Evolutionary conservation across 441 rosid species (phyloP).

Genomic region (Sinapis alba): DNA sequence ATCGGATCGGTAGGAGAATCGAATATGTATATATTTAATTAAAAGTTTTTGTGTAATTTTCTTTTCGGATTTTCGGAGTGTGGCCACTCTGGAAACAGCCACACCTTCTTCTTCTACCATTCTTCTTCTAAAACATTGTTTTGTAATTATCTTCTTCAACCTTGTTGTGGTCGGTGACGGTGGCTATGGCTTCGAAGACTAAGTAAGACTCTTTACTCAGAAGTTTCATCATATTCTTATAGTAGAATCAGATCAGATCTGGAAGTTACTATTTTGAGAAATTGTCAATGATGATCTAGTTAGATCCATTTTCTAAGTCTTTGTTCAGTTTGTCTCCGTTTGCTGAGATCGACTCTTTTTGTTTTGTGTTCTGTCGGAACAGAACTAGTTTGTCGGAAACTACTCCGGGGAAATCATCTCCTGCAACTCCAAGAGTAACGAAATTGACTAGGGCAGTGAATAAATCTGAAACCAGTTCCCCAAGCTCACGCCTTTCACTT

Average conservation of each 20-base stretch:
- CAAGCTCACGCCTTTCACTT: not conserved
- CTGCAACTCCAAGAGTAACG: not conserved
- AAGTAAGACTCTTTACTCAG: not conserved
- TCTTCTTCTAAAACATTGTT: not conserved
- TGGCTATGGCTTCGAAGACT: not conserved
- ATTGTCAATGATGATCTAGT: not conserved
- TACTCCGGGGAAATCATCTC: not conserved
- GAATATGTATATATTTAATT: not conserved
- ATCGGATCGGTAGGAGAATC: slow-evolving; percentile 4
- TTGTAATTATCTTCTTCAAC: not conserved
- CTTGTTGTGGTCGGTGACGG: not conserved
- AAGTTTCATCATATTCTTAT: not conserved
- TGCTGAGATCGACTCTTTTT: not conserved
- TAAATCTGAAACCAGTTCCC: not conserved
- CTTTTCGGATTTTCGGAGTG: not conserved
- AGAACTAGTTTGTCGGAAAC: not conserved
- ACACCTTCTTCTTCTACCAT: not conserved
- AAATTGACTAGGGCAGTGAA: not conserved
- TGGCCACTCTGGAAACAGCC: not conserved
- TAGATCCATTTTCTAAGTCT: not conserved
- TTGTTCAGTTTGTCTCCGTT: not conserved
- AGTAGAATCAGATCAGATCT: not conserved
- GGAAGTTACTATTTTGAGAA: not conserved
- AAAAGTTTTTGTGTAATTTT: not conserved
- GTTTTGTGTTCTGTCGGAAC: not conserved